Evolutionary conservation across 169 alveolate species (phyloP).

Genomic region (Babesia caballi): DNA sequence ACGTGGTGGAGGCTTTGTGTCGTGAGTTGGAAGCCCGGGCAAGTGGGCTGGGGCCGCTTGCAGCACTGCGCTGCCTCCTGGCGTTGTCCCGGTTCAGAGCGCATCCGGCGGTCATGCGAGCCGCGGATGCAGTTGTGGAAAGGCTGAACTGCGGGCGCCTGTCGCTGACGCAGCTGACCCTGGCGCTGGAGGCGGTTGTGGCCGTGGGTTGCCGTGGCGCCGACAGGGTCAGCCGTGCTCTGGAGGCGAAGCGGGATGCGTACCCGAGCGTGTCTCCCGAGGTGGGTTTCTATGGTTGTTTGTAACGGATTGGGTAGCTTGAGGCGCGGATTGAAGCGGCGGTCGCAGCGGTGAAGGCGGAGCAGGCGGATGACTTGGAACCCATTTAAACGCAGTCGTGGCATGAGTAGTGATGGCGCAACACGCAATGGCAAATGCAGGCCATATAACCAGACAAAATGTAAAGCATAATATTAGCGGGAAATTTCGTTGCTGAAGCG

Average conservation of each 20-base stretch:
- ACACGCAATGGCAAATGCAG: no score
- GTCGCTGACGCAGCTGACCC: not conserved
- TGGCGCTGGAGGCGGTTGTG: constrained; percentile 17
- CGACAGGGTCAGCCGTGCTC: not conserved
- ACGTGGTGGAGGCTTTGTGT: not conserved
- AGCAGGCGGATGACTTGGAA: not conserved
- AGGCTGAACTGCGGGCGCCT: constrained; percentile 5
- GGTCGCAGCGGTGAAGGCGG: not conserved
- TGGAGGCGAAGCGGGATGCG: constrained; percentile 12
- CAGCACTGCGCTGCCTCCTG: constrained; percentile 1
- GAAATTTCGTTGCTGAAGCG: constrained; percentile 35
- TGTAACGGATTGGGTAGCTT: not conserved
- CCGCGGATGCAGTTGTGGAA: not conserved
- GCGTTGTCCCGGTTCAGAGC: constrained; percentile 3
- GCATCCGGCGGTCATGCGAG: not conserved
- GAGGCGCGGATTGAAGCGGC: constrained; percentile 11
- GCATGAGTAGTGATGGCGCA: no score
- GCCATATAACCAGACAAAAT: not conserved
- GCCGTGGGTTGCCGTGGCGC: not conserved
- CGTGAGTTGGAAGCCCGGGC: constrained; percentile 8
- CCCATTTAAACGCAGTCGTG: no score
- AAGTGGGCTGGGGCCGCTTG: constrained; percentile 7
- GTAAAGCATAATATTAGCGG: not conserved
- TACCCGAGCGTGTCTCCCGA: constrained; percentile 18
- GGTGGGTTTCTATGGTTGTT: not conserved